Evolutionary conservation across 2,329 filamentous ascomycete species (phyloP).

Genomic region (Dothistroma pini): DNA sequence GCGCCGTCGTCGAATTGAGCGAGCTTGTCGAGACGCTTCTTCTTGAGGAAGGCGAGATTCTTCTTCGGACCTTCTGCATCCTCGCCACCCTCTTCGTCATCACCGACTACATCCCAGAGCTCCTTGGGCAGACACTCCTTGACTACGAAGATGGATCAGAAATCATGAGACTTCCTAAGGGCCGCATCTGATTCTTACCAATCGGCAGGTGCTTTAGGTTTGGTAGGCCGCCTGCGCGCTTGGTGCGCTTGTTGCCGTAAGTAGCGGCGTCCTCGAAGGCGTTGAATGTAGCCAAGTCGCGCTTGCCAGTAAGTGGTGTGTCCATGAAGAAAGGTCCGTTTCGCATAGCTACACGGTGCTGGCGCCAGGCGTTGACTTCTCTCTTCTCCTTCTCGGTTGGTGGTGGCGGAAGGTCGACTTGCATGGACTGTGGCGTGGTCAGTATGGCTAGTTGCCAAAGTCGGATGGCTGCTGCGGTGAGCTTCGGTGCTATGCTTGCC

Average conservation of each 20-base stretch:
- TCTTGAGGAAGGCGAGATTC: constrained; percentile 23
- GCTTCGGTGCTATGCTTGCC: neutral
- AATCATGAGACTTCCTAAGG: neutral
- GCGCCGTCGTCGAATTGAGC: constrained; percentile 24
- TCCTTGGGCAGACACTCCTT: constrained; percentile 49
- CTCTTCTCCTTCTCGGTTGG: constrained; percentile 16
- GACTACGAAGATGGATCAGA: constrained; percentile 30
- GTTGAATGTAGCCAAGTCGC: constrained; percentile 54
- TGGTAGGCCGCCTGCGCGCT: constrained; percentile 38
- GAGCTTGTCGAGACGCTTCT: constrained; percentile 25
- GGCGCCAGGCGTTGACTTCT: constrained; percentile 11
- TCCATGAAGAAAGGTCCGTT: constrained; percentile 24
- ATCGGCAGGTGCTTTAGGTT: constrained; percentile 46
- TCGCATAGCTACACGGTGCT: constrained; percentile 15
- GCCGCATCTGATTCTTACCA: constrained; percentile 6
- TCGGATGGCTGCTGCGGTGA: neutral
- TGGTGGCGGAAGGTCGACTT: constrained; percentile 12
- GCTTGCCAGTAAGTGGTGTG: constrained; percentile 39
- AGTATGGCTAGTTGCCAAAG: neutral
- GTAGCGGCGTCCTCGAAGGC: constrained; percentile 51
- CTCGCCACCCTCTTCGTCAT: constrained; percentile 15
- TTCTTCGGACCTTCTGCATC: constrained; percentile 11
- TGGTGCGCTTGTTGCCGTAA: constrained; percentile 34
- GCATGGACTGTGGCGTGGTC: constrained; percentile 1
- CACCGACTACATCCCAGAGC: constrained; percentile 43